Conservation (phyloP, 768 basidiomycete genomes). For the Paxillus involutus region DNA sequence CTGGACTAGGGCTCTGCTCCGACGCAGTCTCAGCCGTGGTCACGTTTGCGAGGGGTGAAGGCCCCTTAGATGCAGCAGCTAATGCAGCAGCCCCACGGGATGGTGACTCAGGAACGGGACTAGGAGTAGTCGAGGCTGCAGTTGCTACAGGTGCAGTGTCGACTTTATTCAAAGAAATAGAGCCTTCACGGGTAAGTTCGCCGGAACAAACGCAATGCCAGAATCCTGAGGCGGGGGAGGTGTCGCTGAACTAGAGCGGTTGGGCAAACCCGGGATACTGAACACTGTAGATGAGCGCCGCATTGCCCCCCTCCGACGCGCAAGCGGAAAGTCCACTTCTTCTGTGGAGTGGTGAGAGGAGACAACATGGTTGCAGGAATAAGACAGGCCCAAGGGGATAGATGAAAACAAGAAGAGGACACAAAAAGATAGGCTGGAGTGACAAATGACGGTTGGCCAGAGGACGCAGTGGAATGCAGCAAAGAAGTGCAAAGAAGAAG, state of each 20-base stretch:
- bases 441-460: conserved; percentile 5
- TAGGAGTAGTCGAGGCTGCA: conserved; percentile 38
- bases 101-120: conserved; percentile 72
- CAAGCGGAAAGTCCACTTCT: conserved; percentile 47
- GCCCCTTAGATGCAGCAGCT: conserved; percentile 29
- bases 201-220: conserved; percentile 27
- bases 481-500: conserved; percentile 18
- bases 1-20: conserved; percentile 12
- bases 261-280: conserved; percentile 37
- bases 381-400: conserved; percentile 9
- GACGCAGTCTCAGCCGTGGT: conserved; percentile 18
- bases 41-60: conserved; percentile 43
- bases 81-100: conserved; percentile 52
- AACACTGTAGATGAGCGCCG: conserved; percentile 60
- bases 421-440: conserved; percentile 6
- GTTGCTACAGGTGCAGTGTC: conserved; percentile 27
- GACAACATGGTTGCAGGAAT: conserved; percentile 26
- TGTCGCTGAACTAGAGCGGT: conserved; percentile 22
- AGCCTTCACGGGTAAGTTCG: conserved; percentile 29
- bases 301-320: conserved; percentile 57
- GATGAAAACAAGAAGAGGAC: conserved; percentile 7
- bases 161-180: conserved; percentile 32
- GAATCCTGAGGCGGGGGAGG: conserved; percentile 26
- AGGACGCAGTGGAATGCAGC: conserved; percentile 17
- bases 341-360: conserved; percentile 30